These are phyloP conservation scores for Trametes pubescens DNA, from an alignment of 1,284 basidiomycete genomes.

Conservation along the genomic window DNA sequence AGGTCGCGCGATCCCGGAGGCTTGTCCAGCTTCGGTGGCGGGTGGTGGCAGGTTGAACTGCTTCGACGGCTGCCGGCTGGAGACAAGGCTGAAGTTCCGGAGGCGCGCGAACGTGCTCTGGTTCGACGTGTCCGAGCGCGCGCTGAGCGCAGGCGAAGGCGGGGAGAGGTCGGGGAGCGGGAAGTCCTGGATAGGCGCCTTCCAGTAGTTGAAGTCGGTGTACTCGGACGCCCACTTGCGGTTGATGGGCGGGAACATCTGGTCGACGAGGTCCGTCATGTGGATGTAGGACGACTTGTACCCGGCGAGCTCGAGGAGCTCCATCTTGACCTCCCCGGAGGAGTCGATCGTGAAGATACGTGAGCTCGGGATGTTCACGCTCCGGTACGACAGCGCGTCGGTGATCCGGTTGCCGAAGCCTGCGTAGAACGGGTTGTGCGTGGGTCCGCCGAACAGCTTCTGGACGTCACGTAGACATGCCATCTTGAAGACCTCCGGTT, in stretches of 20 bases:
- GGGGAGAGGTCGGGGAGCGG: slow-evolving; percentile 90
- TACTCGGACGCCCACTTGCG: slow-evolving; percentile 89
- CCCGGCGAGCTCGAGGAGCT: slow-evolving; percentile 93
- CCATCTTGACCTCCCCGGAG: slow-evolving; percentile 96
- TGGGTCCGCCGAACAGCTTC: slow-evolving; percentile 82
- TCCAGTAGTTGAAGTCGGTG: slow-evolving; percentile 99
- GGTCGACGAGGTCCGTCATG: slow-evolving; percentile 99
- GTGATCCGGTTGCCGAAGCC: slow-evolving; percentile 99
- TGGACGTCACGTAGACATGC: slow-evolving; percentile 97
- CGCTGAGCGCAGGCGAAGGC: slow-evolving; percentile 91
- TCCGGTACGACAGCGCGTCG: slow-evolving; percentile 96
- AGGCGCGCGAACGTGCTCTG: slow-evolving; percentile 78
- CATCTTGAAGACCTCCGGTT: slow-evolving; percentile 99
- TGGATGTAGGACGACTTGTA: slow-evolving; percentile 98
- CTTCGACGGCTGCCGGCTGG: slow-evolving; percentile 53
- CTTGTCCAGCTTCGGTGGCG: slow-evolving; percentile 37
- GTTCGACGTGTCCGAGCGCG: slow-evolving; percentile 86
- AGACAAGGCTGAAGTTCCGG: slow-evolving; percentile 81
- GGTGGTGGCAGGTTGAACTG: slow-evolving; percentile 42
- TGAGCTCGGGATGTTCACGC: slow-evolving; percentile 93
- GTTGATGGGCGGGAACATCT: slow-evolving; percentile 98
- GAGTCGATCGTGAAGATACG: slow-evolving; percentile 99
- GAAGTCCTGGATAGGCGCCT: slow-evolving; percentile 79
- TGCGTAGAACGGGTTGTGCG: slow-evolving; percentile 90
- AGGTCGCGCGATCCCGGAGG: slow-evolving; percentile 27